Evolutionary conservation across 371 early-diverging fungal genomes (phyloP).

Genomic region (Chytridiales sp.): DNA sequence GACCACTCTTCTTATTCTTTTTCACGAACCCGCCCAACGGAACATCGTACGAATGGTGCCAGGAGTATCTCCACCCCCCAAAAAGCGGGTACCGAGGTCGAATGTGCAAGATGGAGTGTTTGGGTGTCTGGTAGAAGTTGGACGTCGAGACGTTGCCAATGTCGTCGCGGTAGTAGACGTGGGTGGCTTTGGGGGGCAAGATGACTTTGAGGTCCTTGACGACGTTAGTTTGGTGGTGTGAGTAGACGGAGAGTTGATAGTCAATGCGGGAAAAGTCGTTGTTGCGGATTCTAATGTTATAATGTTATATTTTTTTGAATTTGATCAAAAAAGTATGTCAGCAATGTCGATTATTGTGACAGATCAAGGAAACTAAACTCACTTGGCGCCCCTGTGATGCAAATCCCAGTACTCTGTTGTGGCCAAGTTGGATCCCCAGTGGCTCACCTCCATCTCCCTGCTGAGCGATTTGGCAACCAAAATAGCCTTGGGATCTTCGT

Average conservation of each 20-base stretch:
- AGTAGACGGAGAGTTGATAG: slow-evolving; percentile 46
- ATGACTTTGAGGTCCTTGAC: slow-evolving; percentile 54
- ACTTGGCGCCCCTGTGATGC: slow-evolving; percentile 79
- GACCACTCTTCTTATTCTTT: slow-evolving; percentile 31
- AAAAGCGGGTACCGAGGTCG: slow-evolving; percentile 88
- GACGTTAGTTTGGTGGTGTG: slow-evolving; percentile 61
- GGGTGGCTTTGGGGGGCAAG: slow-evolving; percentile 68
- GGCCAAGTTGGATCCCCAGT: slow-evolving; percentile 79
- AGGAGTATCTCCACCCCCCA: slow-evolving; percentile 95
- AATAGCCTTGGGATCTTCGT: slow-evolving; percentile 62
- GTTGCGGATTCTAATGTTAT: slow-evolving; percentile 58
- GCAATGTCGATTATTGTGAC: not conserved
- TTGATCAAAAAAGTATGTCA: not conserved
- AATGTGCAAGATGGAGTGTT: slow-evolving; percentile 63
- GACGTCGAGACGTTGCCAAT: slow-evolving; percentile 98
- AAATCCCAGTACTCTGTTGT: slow-evolving; percentile 84
- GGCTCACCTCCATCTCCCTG: slow-evolving; percentile 81
- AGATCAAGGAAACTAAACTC: slow-evolving; percentile 30
- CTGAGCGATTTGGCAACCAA: slow-evolving; percentile 63
- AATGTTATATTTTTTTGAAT: not conserved
- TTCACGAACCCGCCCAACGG: slow-evolving; percentile 44
- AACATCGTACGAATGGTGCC: slow-evolving; percentile 88
- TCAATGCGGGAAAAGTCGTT: slow-evolving; percentile 74
- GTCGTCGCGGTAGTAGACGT: slow-evolving; percentile 87
- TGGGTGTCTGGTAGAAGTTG: slow-evolving; percentile 41